Evolutionary conservation across 1,284 basidiomycete species (phyloP).

Genomic region (Entoloma clypeatum): DNA sequence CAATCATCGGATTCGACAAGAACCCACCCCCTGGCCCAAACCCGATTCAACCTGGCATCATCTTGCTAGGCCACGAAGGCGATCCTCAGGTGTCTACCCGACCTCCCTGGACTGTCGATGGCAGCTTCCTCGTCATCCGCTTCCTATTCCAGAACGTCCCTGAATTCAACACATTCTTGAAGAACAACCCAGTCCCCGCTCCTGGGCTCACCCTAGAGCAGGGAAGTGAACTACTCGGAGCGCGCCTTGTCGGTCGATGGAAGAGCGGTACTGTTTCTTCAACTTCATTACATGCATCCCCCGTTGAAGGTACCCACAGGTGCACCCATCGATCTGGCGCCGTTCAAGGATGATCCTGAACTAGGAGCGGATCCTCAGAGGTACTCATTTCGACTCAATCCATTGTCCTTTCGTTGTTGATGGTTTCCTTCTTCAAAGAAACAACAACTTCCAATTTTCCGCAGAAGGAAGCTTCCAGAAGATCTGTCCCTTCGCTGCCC

Average conservation of each 20-base stretch:
- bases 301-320: constrained; percentile 20
- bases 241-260: constrained; percentile 52
- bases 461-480: constrained; percentile 10
- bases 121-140: constrained; percentile 51
- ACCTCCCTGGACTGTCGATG: constrained; percentile 46
- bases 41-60: constrained; percentile 31
- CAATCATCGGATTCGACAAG: constrained; percentile 35
- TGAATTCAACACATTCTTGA: constrained; percentile 47
- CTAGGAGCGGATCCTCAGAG: constrained; percentile 33
- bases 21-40: constrained; percentile 34
- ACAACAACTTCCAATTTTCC: constrained; percentile 22
- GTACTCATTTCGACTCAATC: too few relatives aligned
- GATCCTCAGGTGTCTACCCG: constrained; percentile 27
- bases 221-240: constrained; percentile 47
- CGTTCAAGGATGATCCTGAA: constrained; percentile 35
- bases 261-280: constrained; percentile 42
- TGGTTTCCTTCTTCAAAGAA: constrained; percentile 8
- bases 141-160: constrained; percentile 50
- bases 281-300: neutral
- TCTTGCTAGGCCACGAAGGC: constrained; percentile 35
- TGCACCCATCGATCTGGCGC: constrained; percentile 41
- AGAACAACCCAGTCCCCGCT: constrained; percentile 35
- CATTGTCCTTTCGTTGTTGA: too few relatives aligned
- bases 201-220: constrained; percentile 33
- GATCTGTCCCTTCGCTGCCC: constrained; percentile 20